Base-by-base conservation (phyloP, 2,329 filamentous ascomycete genomes). In the Neonectria sp. region DNA sequence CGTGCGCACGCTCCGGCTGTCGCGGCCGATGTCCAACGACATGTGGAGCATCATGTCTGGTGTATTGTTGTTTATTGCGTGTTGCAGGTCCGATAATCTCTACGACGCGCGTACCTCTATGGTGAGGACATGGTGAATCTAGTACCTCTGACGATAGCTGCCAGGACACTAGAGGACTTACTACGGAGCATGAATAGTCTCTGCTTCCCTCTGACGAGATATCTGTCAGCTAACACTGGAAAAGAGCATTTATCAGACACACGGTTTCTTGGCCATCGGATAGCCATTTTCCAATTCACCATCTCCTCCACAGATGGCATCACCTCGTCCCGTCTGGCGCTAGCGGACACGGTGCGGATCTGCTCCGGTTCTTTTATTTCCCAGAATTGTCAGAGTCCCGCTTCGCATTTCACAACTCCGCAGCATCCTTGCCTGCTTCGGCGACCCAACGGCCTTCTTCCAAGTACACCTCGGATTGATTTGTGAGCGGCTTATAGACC, bases 301-400 rank as follows among this genome's bases (percentile, higher is more conserved):
- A 55, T 66, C 29, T 40, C 35, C 17, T 24, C 48, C 31, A 3
- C 35, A 46, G 37, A 66, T 66, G 58, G 63, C 63, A 66, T 66
- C 63, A 66, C 53, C 37, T 60, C 55, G 37, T 58, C 40, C 57
- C 27, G 8, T 43, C 52, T 35, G 11, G 46, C 63, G 53, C 53
- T 53, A 66, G 58, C 57, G 37, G 52, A 45, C 31, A 6, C 25
- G 33, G 52, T 37, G 33, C 52, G 60, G 40, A 57, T 51, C 60
- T 43, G n/a, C 25, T 43, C 52, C 51, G 9, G 49, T 35, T 31
- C 27, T 35, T 35, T 17, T 35, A 15, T 35, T 35, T 13, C 48
- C 25, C 48, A 52, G 13, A 43, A 43, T 43, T n/a, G 37, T 43
- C 40, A 43, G 27, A 12, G 29, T 53, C 29, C 49, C 49, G 49